Evolutionary conservation across 2,329 filamentous ascomycete species (phyloP).

Genomic region (Helicocarpus griseus): DNA sequence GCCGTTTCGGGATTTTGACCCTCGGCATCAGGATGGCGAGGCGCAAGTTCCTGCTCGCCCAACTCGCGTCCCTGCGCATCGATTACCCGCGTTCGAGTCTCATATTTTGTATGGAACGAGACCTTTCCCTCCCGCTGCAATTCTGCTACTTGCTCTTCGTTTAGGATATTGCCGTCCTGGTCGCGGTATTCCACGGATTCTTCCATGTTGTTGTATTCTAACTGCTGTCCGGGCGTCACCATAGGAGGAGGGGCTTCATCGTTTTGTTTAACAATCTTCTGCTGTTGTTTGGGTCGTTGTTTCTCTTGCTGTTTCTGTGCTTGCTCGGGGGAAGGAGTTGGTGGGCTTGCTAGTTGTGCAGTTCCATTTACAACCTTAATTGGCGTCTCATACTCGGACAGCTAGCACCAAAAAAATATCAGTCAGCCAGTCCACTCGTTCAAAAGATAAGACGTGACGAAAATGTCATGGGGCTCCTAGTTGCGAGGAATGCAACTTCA

Average conservation of each 20-base stretch:
- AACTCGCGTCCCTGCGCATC: slow-evolving; percentile 74
- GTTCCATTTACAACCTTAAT: slow-evolving; percentile 6
- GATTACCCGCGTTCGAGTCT: slow-evolving; percentile 81
- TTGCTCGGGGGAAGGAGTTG: slow-evolving; percentile 11
- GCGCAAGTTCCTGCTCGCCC: slow-evolving; percentile 35
- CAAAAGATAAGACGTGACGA: not conserved
- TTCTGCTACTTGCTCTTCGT: slow-evolving; percentile 70
- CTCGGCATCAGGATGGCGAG: slow-evolving; percentile 48
- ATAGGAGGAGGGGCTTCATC: slow-evolving; percentile 13
- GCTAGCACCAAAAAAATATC: slow-evolving; percentile 17
- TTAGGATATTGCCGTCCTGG: slow-evolving; percentile 79
- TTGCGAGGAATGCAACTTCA: slow-evolving; percentile 21
- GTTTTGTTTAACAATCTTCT: slow-evolving; percentile 14
- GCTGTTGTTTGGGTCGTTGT: slow-evolving; percentile 13
- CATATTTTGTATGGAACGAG: slow-evolving; percentile 88
- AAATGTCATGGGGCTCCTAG: slow-evolving; percentile 13
- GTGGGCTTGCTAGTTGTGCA: slow-evolving; percentile 10
- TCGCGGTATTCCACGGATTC: slow-evolving; percentile 91
- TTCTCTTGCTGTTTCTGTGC: slow-evolving; percentile 16
- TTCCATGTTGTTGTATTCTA: slow-evolving; percentile 54
- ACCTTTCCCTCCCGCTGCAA: slow-evolving; percentile 72
- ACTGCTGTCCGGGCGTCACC: slow-evolving; percentile 21
- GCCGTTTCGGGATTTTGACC: slow-evolving; percentile 49
- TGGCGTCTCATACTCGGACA: slow-evolving; percentile 30
- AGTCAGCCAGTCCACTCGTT: not conserved